Base-by-base conservation (phyloP, 306 rosid genomes). In the Gynostemma pentaphyllum region DNA sequence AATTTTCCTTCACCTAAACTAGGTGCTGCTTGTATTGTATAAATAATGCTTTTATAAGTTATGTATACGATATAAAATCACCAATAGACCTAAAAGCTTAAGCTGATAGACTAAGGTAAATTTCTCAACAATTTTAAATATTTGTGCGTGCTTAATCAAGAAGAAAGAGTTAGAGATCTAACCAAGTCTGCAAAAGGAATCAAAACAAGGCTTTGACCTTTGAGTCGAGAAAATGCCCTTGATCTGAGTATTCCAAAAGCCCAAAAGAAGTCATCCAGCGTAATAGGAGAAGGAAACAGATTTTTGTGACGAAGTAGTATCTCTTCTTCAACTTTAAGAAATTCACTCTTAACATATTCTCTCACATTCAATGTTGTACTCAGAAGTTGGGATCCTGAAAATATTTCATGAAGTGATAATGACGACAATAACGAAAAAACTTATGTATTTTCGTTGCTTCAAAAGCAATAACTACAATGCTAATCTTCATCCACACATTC, bases 221-320 rank as follows among this genome's bases (percentile, higher is more conserved):
- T 90, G 9, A 92, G 87, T 70, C 96, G 87, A 5, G 95, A 88
- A 69, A 92, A 92, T 69, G 96, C 95, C 74, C 96, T 84, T 48
- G 98, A 92, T 81, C 98, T 83, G 55, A 92, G 94, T 41, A 92
- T 85, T 28, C 96, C 98, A 68, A 92, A 92, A 27, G 95, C 98
- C 98, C 98, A 92, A 49, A 82, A 84, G 90, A 88, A 92, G 71
- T 92, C 98, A 24, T 92, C 90, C 72, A 88, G 65, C 49, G 96
- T 88, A 54, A 92, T 75, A 21, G 87, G 80, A 70, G 76, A 74
- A 44, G 98, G 94, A 68, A 92, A 92, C 66, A 92, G 82, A 70
- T 72, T 62, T 78, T 84, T 79, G 75, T 86, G 80, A 21, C 90
- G 88, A 49, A 84, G 83, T 61, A 92, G 75, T 61, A 84, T 81